These are phyloP conservation scores for Aspergillus saccharolyticus DNA, from an alignment of 495 filamentous ascomycete species.

Conservation along the genomic window DNA sequence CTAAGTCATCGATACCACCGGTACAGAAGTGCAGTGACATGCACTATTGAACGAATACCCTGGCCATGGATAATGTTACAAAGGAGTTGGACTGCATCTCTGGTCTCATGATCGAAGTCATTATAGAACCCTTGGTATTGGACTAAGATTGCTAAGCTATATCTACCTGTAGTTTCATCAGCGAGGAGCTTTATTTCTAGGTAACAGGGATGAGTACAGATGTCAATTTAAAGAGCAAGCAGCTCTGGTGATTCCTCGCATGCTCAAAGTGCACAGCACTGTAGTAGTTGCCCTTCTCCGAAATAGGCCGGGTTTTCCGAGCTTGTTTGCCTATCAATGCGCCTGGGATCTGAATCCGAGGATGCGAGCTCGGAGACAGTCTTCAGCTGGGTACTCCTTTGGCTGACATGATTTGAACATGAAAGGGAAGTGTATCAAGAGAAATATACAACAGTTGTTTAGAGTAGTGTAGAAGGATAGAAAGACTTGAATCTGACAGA, in stretches of 20 bases:
- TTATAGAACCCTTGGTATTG: background rate
- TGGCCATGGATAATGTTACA: background rate
- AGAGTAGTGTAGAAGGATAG: background rate
- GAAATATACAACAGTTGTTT: background rate
- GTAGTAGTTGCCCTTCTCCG: background rate
- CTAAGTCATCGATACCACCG: background rate
- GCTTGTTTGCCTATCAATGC: background rate
- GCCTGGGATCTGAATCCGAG: background rate
- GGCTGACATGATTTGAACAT: no score
- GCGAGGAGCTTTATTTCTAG: background rate
- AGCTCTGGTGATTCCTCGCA: background rate
- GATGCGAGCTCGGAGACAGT: background rate
- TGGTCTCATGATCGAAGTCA: no score
- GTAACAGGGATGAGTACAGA: background rate
- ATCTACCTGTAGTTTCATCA: background rate
- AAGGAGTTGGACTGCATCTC: no score
- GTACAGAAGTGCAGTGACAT: no score
- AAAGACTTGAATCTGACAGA: background rate
- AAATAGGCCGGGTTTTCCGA: background rate
- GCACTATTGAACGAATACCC: background rate
- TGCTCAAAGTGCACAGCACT: no score
- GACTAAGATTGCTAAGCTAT: background rate
- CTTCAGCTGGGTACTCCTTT: background rate
- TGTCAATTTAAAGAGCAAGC: background rate
- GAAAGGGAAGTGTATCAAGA: no score